Evolutionary conservation across 192 early-diverging fungal genomes (phyloP), one percentile per base, ranked within the genome.

Genomic region (Dispira simplex): DNA sequence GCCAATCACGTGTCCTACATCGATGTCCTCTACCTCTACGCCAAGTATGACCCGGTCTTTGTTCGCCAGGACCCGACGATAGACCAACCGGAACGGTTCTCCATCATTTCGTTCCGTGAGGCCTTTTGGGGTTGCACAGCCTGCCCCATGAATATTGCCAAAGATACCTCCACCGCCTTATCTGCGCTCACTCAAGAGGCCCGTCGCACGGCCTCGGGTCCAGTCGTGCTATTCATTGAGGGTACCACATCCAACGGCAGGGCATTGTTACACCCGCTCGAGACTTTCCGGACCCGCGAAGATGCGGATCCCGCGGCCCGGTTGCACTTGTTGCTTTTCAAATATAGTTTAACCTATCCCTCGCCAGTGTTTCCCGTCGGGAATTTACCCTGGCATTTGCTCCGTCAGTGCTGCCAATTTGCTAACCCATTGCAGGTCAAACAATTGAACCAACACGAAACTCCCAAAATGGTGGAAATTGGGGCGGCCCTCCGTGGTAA

Each of bases 221-320:
- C 73, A 0, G 68, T 74, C 12, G 66, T 76, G 20, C 72, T 78
- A 10, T 79, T 73, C 51, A 64, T 73, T 2, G 74, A 46, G 44
- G 53, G 83, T 46, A 90, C 91, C 0, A 92, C 91, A 11, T 83
- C 84, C 25, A 94, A 94, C 70, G 89, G 89, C n/a, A 74, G 87
- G 8, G 91, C 90, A 8, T 69, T 94, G 26, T 73, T 94, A 11
- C 85, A 88, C 66, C 81, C 92, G 39, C 65, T 80, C 23, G 84
- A 87, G 5, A 70, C 91, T 20, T 91, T 92, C 67, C 78, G 83
- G 47, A 73, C 77, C 9, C 71, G 71, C 21, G 69, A 68, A n/a
- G 68, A 80, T 25, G 71, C 77, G 27, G 83, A 90, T 63, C 73
- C 79, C 8, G 75, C 81, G 44, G 62, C 79, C 11, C 23, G 62